phyloP scores from a whole-genome alignment of 306 rosid species.

The Gillenia trifoliata region DNA sequence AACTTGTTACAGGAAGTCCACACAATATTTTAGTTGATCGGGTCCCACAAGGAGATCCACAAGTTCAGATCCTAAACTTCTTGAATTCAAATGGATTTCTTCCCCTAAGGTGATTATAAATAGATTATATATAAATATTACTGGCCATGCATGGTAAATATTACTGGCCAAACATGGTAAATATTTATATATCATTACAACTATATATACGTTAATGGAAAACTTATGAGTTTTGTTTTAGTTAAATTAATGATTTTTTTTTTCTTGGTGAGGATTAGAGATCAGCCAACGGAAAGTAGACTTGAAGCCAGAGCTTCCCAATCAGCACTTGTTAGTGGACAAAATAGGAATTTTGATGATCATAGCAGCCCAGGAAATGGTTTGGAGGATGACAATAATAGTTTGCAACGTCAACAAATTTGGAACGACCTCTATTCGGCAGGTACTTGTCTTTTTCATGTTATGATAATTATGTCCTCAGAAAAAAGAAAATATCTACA shows the following conservation, averaged over 20 bases:
- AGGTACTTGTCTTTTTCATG: slow-evolving; percentile 14
- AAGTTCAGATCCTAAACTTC: slow-evolving; percentile 34
- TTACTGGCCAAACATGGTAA: too few species aligned
- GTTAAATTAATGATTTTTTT: neutral
- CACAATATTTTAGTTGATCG: slow-evolving; percentile 29
- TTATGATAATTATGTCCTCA: too few species aligned
- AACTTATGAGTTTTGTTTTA: neutral
- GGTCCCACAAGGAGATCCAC: too few species aligned
- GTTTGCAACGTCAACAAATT: slow-evolving; percentile 17
- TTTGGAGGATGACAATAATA: slow-evolving; percentile 8
- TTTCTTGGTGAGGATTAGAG: slow-evolving; percentile 3
- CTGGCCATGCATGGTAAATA: too few species aligned
- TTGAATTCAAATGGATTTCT: slow-evolving; percentile 33
- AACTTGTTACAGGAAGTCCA: slow-evolving; percentile 21
- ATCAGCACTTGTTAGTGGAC: slow-evolving; percentile 13
- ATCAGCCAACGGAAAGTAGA: slow-evolving; percentile 22
- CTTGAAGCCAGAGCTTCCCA: slow-evolving; percentile 22
- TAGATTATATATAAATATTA: too few species aligned
- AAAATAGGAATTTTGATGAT: slow-evolving; percentile 9
- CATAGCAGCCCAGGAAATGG: slow-evolving; percentile 14
- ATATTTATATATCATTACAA: too few species aligned
- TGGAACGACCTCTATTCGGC: slow-evolving; percentile 35
- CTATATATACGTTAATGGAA: too few species aligned
- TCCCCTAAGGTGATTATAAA: slow-evolving; percentile 29
- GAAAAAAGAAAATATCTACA: too few species aligned